A percentile compares a stretch with the other conserved stretches of the same genome.
These are phyloP conservation scores for Bipolaris sorokiniana DNA, from an alignment of 2,329 filamentous ascomycete genomes.

Conservation along the genomic window DNA sequence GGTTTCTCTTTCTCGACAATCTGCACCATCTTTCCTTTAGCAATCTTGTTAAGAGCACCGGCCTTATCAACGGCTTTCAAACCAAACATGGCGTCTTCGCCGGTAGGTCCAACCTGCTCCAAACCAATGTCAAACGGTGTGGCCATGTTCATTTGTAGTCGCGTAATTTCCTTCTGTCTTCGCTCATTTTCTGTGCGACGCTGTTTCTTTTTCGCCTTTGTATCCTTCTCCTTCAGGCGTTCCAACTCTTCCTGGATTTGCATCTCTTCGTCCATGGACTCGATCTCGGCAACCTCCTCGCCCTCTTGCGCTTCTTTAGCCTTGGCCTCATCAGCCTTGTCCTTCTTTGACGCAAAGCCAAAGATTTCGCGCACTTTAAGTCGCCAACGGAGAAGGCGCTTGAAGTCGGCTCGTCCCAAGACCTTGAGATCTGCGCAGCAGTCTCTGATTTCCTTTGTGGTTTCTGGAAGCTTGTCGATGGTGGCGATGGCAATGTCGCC, in stretches of 20 bases:
- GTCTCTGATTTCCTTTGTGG: constrained; percentile 67
- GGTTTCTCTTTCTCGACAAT: constrained; percentile 60
- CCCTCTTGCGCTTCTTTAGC: constrained; percentile 51
- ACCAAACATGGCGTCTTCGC: constrained; percentile 84
- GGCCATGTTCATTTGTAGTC: constrained; percentile 97
- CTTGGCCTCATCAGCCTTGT: constrained; percentile 52
- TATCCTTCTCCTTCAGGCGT: constrained; percentile 78
- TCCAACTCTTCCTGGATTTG: constrained; percentile 88
- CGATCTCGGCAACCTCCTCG: constrained; percentile 79
- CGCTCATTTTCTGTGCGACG: constrained; percentile 87
- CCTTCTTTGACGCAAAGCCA: constrained; percentile 80
- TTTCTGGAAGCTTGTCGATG: constrained; percentile 75
- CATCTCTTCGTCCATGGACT: constrained; percentile 93
- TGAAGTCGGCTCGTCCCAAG: constrained; percentile 92
- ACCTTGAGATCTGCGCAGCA: constrained; percentile 76
- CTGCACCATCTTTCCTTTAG: constrained; percentile 78
- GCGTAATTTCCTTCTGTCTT: constrained; percentile 92
- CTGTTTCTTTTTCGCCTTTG: constrained; percentile 78
- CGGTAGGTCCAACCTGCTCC: constrained; percentile 79
- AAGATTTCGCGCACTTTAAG: constrained; percentile 89
- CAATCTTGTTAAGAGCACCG: constrained; percentile 70
- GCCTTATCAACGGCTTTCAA: constrained; percentile 82
- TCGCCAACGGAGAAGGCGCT: constrained; percentile 85
- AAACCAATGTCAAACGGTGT: constrained; percentile 95
- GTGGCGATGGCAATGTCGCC: constrained; percentile 84